These are phyloP conservation scores for Sindora glabra DNA, from an alignment of 306 rosid species.

Conservation along the genomic window DNA sequence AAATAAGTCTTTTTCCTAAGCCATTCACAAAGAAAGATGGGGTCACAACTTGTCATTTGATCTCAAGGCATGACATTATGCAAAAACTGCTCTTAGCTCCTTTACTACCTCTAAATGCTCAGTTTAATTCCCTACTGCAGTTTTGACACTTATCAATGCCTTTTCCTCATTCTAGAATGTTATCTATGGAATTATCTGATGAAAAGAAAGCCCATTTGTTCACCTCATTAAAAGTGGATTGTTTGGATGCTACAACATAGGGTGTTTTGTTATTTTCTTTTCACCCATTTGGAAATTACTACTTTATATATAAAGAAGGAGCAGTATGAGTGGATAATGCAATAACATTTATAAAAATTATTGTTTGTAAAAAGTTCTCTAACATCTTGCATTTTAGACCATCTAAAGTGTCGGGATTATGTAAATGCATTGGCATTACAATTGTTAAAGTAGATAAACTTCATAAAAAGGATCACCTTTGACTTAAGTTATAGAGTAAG, in stretches of 20 bases:
- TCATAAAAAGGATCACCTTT: slow-evolving; percentile 26
- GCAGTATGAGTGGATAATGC: slow-evolving; percentile 67
- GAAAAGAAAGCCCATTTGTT: slow-evolving; percentile 36
- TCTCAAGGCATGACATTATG: slow-evolving; percentile 73
- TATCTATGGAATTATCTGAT: slow-evolving; percentile 30
- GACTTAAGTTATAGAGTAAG: slow-evolving; percentile 70
- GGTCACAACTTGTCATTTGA: slow-evolving; percentile 68
- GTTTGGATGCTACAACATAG: slow-evolving; percentile 33
- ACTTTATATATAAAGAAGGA: slow-evolving; percentile 60
- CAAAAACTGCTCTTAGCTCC: slow-evolving; percentile 77
- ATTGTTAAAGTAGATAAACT: slow-evolving; percentile 27
- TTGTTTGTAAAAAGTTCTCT: slow-evolving; percentile 42
- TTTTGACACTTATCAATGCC: slow-evolving; percentile 60
- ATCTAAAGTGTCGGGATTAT: slow-evolving; percentile 70
- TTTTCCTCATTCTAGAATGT: slow-evolving; percentile 26
- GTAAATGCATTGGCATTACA: slow-evolving; percentile 32
- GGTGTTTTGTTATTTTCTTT: slow-evolving; percentile 17
- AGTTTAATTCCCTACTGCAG: slow-evolving; percentile 43
- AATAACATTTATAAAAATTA: slow-evolving; percentile 48
- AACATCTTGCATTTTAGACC: slow-evolving; percentile 51
- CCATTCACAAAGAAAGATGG: slow-evolving; percentile 69
- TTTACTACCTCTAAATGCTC: slow-evolving; percentile 27
- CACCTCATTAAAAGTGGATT: slow-evolving; percentile 24
- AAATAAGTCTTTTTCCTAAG: slow-evolving; percentile 50
- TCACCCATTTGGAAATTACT: slow-evolving; percentile 74